A percentile compares a stretch with the other conserved stretches of the same genome.
phyloP scores from a whole-genome alignment of 1,284 basidiomycete species.

The Irpex rosettiformis region DNA sequence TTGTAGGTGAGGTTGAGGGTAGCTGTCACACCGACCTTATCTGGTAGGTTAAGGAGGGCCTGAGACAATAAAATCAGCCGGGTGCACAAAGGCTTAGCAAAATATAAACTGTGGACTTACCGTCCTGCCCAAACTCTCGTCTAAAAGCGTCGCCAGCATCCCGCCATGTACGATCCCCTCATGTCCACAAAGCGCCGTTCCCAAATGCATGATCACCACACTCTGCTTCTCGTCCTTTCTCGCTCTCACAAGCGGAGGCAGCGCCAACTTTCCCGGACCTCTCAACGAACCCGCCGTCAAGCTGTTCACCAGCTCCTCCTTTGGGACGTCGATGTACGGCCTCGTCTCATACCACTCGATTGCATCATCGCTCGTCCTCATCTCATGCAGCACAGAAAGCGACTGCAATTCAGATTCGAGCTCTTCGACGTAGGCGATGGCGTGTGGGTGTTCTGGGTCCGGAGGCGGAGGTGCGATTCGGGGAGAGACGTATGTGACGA shows the following conservation, averaged over 20 bases:
- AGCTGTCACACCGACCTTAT: slow-evolving; percentile 92
- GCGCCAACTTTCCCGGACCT: slow-evolving; percentile 82
- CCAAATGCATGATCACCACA: slow-evolving; percentile 75
- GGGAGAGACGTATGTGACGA: slow-evolving; percentile 66
- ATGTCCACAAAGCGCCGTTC: slow-evolving; percentile 85
- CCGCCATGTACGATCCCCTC: slow-evolving; percentile 96
- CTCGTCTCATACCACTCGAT: slow-evolving; percentile 74
- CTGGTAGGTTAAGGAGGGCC: slow-evolving; percentile 83
- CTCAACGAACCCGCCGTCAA: slow-evolving; percentile 82
- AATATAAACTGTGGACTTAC: slow-evolving; percentile 42
- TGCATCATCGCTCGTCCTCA: slow-evolving; percentile 45
- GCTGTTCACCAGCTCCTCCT: slow-evolving; percentile 71
- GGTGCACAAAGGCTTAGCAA: background rate
- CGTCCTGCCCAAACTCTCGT: slow-evolving; percentile 82
- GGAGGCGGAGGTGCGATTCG: slow-evolving; percentile 68
- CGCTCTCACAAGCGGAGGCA: slow-evolving; percentile 75
- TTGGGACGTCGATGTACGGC: slow-evolving; percentile 70
- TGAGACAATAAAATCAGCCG: slow-evolving; percentile 26
- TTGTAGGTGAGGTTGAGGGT: slow-evolving; percentile 73
- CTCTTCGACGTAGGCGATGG: slow-evolving; percentile 51
- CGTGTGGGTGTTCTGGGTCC: slow-evolving; percentile 58
- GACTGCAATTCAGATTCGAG: slow-evolving; percentile 71
- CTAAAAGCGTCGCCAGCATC: slow-evolving; percentile 84
- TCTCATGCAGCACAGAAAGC: slow-evolving; percentile 56
- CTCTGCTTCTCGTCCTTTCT: slow-evolving; percentile 73